A percentile compares a stretch with the other conserved stretches of the same genome.
These are phyloP conservation scores for Pythium sukuiense DNA, from an alignment of 352 stramenopile species.

Conservation along the genomic window DNA sequence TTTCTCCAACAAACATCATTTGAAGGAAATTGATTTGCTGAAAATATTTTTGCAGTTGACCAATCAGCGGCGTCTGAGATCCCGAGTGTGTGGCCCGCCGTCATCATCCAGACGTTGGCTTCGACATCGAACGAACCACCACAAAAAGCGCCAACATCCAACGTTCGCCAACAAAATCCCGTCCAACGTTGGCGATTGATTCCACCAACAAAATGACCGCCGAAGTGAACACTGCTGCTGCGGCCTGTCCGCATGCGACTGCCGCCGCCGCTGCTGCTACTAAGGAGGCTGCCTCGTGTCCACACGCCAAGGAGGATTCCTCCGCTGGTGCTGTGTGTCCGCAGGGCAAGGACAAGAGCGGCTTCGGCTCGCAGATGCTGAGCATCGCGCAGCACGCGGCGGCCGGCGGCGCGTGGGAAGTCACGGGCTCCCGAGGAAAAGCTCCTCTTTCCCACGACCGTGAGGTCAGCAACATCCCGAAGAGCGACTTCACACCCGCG, in stretches of 20 bases:
- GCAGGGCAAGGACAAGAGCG: slow-evolving; percentile 27
- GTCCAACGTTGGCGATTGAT: background rate
- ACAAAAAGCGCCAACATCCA: slow-evolving; percentile 12
- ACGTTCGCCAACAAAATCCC: no score
- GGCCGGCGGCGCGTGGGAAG: slow-evolving; percentile 27
- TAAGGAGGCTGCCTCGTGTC: slow-evolving; percentile 29
- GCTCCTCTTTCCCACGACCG: slow-evolving; percentile 76
- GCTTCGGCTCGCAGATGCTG: slow-evolving; percentile 69
- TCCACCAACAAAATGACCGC: slow-evolving; percentile 47
- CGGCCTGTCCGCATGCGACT: slow-evolving; percentile 44
- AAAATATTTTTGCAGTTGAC: background rate
- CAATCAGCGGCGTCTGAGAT: background rate
- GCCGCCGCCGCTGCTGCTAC: slow-evolving; percentile 19
- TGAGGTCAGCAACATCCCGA: slow-evolving; percentile 94
- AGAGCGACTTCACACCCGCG: slow-evolving; percentile 77
- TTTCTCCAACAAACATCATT: no score
- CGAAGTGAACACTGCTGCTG: slow-evolving; percentile 63
- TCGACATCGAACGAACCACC: slow-evolving; percentile 2
- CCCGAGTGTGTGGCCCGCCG: background rate
- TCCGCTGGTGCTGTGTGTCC: slow-evolving; percentile 17
- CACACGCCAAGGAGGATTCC: no score
- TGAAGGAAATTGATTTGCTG: no score
- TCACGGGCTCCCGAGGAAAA: slow-evolving; percentile 25
- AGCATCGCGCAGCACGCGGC: slow-evolving; percentile 42
- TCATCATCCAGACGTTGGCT: no score